These are phyloP conservation scores for Kluyveromyces sp. DNA, from an alignment of 1,139 yeast species.

Conservation along the genomic window DNA sequence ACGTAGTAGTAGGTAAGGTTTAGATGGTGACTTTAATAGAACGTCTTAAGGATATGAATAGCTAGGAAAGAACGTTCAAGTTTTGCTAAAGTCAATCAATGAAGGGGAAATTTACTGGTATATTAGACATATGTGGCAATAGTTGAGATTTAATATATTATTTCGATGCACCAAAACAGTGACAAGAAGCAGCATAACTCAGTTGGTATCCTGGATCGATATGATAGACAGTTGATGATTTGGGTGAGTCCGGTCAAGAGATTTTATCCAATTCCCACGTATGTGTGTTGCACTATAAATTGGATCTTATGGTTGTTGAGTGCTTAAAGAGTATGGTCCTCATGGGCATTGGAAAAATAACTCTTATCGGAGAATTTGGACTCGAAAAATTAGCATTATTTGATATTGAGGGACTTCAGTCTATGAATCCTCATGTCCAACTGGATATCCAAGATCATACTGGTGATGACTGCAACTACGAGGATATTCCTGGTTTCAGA, in stretches of 20 bases:
- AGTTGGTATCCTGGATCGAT: slow-evolving; percentile 32
- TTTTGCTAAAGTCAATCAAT: too few relatives aligned
- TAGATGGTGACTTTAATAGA: too few relatives aligned
- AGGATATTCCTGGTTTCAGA: background rate
- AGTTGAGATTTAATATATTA: background rate
- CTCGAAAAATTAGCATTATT: background rate
- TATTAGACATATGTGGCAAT: background rate
- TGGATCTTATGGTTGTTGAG: slow-evolving; percentile 54
- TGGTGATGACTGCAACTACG: background rate
- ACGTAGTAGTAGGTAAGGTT: too few relatives aligned
- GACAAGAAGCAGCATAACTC: too few relatives aligned
- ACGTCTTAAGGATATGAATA: too few relatives aligned
- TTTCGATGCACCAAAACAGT: background rate
- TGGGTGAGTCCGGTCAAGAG: slow-evolving; percentile 77
- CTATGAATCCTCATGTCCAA: slow-evolving; percentile 3
- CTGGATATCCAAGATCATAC: background rate
- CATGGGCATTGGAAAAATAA: slow-evolving; percentile 68
- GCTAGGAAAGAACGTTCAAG: too few relatives aligned
- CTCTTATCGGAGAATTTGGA: slow-evolving; percentile 43
- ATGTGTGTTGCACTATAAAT: slow-evolving; percentile 49
- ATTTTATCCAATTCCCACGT: slow-evolving; percentile 52
- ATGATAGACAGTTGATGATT: slow-evolving; percentile 81
- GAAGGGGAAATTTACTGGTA: too few relatives aligned
- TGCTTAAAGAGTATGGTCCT: slow-evolving; percentile 68
- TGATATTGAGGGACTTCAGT: background rate